phyloP scores from a whole-genome alignment of 331 rosid genomes.

The Phaseolus coccineus region DNA sequence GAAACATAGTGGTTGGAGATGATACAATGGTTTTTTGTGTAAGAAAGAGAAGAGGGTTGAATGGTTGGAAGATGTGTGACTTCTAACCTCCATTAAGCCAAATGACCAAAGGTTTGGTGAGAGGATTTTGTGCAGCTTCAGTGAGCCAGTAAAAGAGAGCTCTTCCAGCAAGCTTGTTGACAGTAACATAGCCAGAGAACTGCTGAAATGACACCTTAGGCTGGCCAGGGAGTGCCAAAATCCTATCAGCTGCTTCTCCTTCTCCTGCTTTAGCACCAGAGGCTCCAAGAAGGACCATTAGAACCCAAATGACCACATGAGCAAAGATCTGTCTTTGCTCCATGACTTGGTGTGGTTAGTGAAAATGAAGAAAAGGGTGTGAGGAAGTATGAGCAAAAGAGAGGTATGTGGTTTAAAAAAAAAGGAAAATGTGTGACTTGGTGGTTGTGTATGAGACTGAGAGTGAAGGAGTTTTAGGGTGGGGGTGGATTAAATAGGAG shows the following conservation, averaged over 20 bases:
- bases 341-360: slow-evolving; percentile 48
- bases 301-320: slow-evolving; percentile 41
- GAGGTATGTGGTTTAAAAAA: not conserved
- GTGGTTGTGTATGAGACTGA: slow-evolving; percentile 43
- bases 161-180: slow-evolving; percentile 57
- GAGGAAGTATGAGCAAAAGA: not conserved
- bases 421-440: slow-evolving; percentile 31
- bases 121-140: slow-evolving; percentile 66
- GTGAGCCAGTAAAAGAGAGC: slow-evolving; percentile 99
- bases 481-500: slow-evolving; percentile 78
- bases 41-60: not conserved
- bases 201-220: slow-evolving; percentile 82
- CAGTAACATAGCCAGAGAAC: slow-evolving; percentile 81
- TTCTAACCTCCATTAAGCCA: slow-evolving; percentile 98
- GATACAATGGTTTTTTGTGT: no score
- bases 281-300: slow-evolving; percentile 34
- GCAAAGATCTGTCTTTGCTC: slow-evolving; percentile 57
- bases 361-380: slow-evolving; percentile 35
- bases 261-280: slow-evolving; percentile 14
- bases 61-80: not conserved
- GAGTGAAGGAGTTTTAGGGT: slow-evolving; percentile 49
- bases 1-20: not conserved
- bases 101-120: slow-evolving; percentile 74
- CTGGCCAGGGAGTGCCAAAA: slow-evolving; percentile 82
- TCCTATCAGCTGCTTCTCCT: slow-evolving; percentile 72